Base-by-base conservation (phyloP, 2,329 filamentous ascomycete genomes). In the Dendrostoma leiphaemia region DNA sequence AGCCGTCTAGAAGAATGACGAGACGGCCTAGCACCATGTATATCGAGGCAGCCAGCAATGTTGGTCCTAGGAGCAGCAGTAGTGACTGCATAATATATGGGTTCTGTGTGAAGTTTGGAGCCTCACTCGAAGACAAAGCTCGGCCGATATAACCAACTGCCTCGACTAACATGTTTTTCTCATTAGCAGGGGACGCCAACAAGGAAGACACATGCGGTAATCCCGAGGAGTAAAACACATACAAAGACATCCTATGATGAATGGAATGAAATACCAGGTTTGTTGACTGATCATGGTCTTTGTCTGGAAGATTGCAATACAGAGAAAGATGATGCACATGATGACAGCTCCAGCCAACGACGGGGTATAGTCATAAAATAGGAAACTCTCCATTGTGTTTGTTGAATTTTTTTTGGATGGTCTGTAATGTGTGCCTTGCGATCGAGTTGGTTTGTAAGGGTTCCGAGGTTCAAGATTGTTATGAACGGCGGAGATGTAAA, bases 201-300 rank as follows among this genome's bases (percentile, higher is more conserved):
- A 7, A 24, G 8, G 3, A 12, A 28, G n/a, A 23, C 2, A 13
- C 6, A 1, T 9, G 40, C 3, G 5, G 6, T 5, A 7, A 12
- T n/a, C n/a, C n/a, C 19, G n/a, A 17, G 2, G n/a, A 28, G 17
- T n/a, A 31, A 4, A 7, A 43, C 17, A 65, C 68, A 63, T 68
- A 80, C 77, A 79, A n/a, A 74, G 52, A 19, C 75, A 75, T n/a
- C 79, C 79, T n/a, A 82, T 63, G 6, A 77, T 58, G 43, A 82
- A 76, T 0, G 79, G 74, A 2, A 76, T 73, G 60, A 79, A 75
- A 62, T 77, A 82, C 74, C 75, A 81, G 1, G 74, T 74, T 31
- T 69, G 66, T 2, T 67, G 67, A 17, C 62, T 63, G 31, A 73
- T 23, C 28, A 79, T 58, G 40, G 73, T 69, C 24, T 63, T 69